Evolutionary conservation across 345 rosid species (phyloP).

Genomic region (Boechera retrofracta): DNA sequence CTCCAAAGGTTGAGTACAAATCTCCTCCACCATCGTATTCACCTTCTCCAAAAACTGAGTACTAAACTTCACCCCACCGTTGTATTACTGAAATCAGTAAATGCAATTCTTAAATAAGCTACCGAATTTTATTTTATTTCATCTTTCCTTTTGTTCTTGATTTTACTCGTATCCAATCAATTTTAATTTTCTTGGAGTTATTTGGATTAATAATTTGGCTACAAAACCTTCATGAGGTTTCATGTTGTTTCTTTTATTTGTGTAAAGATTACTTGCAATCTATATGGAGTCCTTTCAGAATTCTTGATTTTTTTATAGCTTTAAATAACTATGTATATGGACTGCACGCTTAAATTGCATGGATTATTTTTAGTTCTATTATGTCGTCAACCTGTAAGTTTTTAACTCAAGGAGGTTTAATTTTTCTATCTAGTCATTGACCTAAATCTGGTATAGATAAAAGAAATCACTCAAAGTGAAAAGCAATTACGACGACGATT

Average conservation of each 20-base stretch:
- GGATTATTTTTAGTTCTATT: too few species aligned
- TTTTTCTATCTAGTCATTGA: too few species aligned
- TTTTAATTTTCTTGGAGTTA: neutral
- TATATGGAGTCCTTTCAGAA: neutral
- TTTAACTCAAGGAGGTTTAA: too few species aligned
- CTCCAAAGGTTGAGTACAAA: neutral
- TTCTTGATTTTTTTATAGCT: too few species aligned
- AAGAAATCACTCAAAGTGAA: too few species aligned
- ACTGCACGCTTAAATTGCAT: too few species aligned
- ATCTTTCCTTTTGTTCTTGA: neutral
- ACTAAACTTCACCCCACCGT: neutral
- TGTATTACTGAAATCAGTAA: constrained; percentile 13
- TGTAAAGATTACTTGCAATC: neutral
- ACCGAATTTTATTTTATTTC: neutral
- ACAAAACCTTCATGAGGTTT: neutral
- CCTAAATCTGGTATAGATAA: too few species aligned
- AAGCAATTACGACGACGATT: too few species aligned
- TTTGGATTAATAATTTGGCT: constrained; percentile 1
- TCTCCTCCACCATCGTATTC: constrained; percentile 14
- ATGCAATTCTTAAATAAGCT: neutral
- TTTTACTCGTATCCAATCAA: too few species aligned
- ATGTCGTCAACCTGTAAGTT: too few species aligned
- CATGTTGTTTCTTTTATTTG: neutral
- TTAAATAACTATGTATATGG: too few species aligned
- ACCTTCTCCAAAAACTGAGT: neutral